A percentile compares a stretch with the other conserved stretches of the same genome.
phyloP scores from a whole-genome alignment of 345 rosid genomes.

The Brassica juncea region DNA sequence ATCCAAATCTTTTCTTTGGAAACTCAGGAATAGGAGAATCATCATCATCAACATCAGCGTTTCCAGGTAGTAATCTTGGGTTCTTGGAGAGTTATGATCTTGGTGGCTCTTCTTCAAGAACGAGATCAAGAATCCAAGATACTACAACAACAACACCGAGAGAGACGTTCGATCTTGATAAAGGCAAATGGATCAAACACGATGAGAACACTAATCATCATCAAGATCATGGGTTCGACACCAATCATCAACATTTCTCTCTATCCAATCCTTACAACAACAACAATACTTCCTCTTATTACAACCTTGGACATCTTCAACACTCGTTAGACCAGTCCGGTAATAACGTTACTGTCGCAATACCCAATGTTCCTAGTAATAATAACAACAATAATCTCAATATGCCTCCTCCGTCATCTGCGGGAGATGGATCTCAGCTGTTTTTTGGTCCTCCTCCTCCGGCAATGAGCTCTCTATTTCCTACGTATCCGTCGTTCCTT shows the following conservation, averaged over 20 bases:
- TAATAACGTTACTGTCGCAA: slow-evolving; percentile 56
- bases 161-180: slow-evolving; percentile 40
- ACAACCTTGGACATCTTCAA: slow-evolving; percentile 65
- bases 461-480: slow-evolving; percentile 56
- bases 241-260: slow-evolving; percentile 43
- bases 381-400: neutral
- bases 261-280: slow-evolving; percentile 46
- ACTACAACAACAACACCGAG: slow-evolving; percentile 27
- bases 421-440: neutral
- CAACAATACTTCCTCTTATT: slow-evolving; percentile 46
- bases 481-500: slow-evolving; percentile 52
- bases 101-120: slow-evolving; percentile 49
- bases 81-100: slow-evolving; percentile 45
- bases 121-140: slow-evolving; percentile 38
- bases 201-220: slow-evolving; percentile 36
- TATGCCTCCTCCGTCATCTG: neutral
- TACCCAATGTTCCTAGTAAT: slow-evolving; percentile 44
- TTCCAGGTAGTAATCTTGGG: slow-evolving; percentile 43
- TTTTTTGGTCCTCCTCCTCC: slow-evolving; percentile 49
- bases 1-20: slow-evolving; percentile 50
- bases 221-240: slow-evolving; percentile 42
- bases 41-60: slow-evolving; percentile 34
- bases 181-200: slow-evolving; percentile 66
- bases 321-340: slow-evolving; percentile 72
- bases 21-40: slow-evolving; percentile 21